Evolutionary conservation across 2,329 filamentous ascomycete species (phyloP).

Genomic region (Fusarium cicatricum): DNA sequence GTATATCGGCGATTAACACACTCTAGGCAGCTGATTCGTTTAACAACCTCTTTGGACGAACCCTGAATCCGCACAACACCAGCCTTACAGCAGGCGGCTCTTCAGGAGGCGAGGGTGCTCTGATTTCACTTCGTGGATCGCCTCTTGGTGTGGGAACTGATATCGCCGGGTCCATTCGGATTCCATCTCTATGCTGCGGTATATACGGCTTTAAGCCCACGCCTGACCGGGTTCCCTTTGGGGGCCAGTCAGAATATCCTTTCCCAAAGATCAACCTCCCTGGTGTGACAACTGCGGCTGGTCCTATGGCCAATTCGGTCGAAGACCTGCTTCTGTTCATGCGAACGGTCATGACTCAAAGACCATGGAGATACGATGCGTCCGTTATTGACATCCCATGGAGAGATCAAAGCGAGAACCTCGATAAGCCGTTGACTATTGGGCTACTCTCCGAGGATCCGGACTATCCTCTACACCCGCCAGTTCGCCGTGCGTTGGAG

Average conservation of each 20-base stretch:
- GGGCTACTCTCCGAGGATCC: slow-evolving; percentile 59
- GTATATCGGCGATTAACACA: neutral
- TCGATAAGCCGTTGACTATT: slow-evolving; percentile 49
- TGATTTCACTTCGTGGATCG: slow-evolving; percentile 37
- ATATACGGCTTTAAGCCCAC: slow-evolving; percentile 65
- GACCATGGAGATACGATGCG: slow-evolving; percentile 57
- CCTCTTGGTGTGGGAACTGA: slow-evolving; percentile 39
- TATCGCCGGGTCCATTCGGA: slow-evolving; percentile 59
- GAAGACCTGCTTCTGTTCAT: slow-evolving; percentile 45
- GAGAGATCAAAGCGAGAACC: slow-evolving; percentile 43
- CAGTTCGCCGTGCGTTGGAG: slow-evolving; percentile 56
- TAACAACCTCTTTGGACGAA: slow-evolving; percentile 42
- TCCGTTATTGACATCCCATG: slow-evolving; percentile 55
- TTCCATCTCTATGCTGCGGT: slow-evolving; percentile 61
- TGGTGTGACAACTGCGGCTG: slow-evolving; percentile 50
- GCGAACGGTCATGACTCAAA: slow-evolving; percentile 48
- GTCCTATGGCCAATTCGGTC: slow-evolving; percentile 53
- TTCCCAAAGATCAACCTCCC: slow-evolving; percentile 23
- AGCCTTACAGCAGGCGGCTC: slow-evolving; percentile 39
- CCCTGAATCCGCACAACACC: slow-evolving; percentile 47
- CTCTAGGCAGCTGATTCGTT: slow-evolving; percentile 50
- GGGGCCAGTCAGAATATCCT: slow-evolving; percentile 31
- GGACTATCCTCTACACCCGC: slow-evolving; percentile 59
- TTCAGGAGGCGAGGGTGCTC: slow-evolving; percentile 37
- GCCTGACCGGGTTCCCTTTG: slow-evolving; percentile 61